Evolutionary conservation across 768 basidiomycete species (phyloP).

Genomic region (Termitomyces sp.): DNA sequence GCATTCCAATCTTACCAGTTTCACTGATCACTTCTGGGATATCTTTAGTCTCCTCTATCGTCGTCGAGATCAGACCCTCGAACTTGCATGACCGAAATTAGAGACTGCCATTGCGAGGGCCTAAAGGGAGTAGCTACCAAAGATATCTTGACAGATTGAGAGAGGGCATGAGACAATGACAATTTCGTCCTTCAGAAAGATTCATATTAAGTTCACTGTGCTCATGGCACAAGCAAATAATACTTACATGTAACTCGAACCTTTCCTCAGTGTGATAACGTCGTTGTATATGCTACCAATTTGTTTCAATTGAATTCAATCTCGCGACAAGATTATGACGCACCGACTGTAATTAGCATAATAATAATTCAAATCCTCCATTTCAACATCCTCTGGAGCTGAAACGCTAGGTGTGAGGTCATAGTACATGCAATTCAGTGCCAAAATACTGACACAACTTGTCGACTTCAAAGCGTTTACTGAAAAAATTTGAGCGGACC

Average conservation of each 20-base stretch:
- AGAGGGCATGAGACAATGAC: slow-evolving; percentile 88
- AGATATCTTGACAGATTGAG: slow-evolving; percentile 97
- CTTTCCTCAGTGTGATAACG: slow-evolving; percentile 90
- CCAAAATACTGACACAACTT: slow-evolving; percentile 52
- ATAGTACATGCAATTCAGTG: slow-evolving; percentile 1
- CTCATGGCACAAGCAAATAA: slow-evolving; percentile 3
- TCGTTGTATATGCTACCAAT: slow-evolving; percentile 84
- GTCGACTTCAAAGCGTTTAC: slow-evolving; percentile 93
- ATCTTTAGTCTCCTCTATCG: slow-evolving; percentile 95
- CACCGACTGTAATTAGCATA: slow-evolving; percentile 96
- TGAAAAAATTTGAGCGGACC: slow-evolving; percentile 24
- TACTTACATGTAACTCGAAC: slow-evolving; percentile 90
- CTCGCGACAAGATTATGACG: slow-evolving; percentile 12
- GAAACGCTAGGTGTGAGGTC: background rate
- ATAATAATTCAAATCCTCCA: slow-evolving; percentile 96
- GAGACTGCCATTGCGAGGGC: background rate
- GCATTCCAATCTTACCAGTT: slow-evolving; percentile 91
- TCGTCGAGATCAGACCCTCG: slow-evolving; percentile 86
- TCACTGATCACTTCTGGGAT: slow-evolving; percentile 91
- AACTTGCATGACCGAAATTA: slow-evolving; percentile 42
- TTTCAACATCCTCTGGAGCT: slow-evolving; percentile 88
- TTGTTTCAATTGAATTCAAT: slow-evolving; percentile 3
- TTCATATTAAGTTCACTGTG: background rate
- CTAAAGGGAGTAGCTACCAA: slow-evolving; percentile 38
- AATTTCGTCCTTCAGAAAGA: slow-evolving; percentile 75